Evolutionary conservation across 2,329 filamentous ascomycete genomes (phyloP).

Genomic region (Sclerotinia nivalis): DNA sequence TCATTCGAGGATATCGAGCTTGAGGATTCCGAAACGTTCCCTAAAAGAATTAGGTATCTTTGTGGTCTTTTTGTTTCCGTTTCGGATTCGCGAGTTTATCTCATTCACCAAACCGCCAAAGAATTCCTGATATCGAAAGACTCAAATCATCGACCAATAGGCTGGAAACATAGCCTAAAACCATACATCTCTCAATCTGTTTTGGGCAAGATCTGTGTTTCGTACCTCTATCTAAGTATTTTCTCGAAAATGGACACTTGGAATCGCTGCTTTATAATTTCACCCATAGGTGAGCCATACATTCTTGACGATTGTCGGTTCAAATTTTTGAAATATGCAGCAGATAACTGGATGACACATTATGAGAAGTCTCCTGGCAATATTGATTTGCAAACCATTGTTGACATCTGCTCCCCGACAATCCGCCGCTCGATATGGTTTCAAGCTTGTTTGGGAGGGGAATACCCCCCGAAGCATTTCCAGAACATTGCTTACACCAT

Average conservation of each 20-base stretch:
- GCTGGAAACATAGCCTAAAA: slow-evolving; percentile 14
- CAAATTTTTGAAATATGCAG: background rate
- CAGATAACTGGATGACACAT: background rate
- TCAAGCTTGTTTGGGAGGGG: background rate
- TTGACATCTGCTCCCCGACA: background rate
- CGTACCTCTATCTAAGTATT: background rate
- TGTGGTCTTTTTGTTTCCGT: slow-evolving; percentile 23
- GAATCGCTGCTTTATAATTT: background rate
- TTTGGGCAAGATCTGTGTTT: background rate
- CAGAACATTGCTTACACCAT: accelerated
- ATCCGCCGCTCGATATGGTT: background rate
- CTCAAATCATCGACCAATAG: background rate
- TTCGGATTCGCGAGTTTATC: slow-evolving; percentile 16
- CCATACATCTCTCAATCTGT: background rate
- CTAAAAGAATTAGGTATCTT: background rate
- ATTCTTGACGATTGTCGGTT: background rate
- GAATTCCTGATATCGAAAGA: slow-evolving; percentile 12
- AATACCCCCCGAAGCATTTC: background rate
- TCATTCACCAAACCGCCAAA: slow-evolving; percentile 23
- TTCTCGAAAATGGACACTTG: background rate
- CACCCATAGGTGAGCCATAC: background rate
- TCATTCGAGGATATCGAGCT: slow-evolving; percentile 18
- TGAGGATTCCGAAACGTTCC: background rate
- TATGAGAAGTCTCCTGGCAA: background rate
- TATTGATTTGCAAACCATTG: background rate